Conservation (phyloP, 805 yeast species). For the Hanseniaspora thailandica region DNA sequence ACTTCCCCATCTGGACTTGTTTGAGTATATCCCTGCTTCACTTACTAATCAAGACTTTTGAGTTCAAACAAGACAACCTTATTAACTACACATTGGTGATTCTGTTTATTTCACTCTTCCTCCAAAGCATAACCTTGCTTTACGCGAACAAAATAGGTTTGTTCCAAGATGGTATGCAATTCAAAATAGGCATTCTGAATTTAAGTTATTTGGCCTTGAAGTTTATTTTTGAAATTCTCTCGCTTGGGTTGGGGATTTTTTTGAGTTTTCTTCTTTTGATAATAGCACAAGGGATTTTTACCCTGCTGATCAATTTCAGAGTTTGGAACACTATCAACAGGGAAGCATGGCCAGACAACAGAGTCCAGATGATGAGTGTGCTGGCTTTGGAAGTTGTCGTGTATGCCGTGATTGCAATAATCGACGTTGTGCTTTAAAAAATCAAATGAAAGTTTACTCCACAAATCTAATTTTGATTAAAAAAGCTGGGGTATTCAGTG, state of each 20-base stretch:
- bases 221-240: not conserved
- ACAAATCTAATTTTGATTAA: no score
- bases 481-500: no score
- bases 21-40: not conserved
- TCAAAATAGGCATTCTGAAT: not conserved
- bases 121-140: not conserved
- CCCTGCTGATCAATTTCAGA: not conserved
- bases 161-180: not conserved
- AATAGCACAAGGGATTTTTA: not conserved
- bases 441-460: no score
- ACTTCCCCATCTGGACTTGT: constrained; percentile 7
- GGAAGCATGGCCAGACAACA: not conserved
- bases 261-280: not conserved
- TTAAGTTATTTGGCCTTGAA: not conserved
- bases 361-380: not conserved
- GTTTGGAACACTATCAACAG: not conserved
- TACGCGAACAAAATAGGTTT: not conserved
- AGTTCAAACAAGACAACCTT: not conserved
- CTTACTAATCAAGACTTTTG: not conserved
- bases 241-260: not conserved
- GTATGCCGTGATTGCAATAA: not conserved
- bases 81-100: not conserved
- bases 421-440: not conserved
- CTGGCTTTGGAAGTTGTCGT: not conserved
- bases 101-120: not conserved